These are phyloP conservation scores for Aspergillus felis DNA, from an alignment of 2,329 filamentous ascomycete species.

Conservation along the genomic window DNA sequence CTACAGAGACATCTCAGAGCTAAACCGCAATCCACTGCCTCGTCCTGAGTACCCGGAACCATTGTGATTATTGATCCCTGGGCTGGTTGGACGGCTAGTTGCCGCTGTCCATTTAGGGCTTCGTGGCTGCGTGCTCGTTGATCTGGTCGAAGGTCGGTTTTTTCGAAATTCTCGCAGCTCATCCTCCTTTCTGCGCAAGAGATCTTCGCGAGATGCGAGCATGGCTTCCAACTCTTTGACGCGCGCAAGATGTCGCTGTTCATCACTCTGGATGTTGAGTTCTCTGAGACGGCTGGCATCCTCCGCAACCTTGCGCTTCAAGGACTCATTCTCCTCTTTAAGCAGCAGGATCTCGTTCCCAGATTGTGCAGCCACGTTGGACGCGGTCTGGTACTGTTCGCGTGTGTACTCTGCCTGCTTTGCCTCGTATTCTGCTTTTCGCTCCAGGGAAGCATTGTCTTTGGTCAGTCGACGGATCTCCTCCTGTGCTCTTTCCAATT, in stretches of 20 bases:
- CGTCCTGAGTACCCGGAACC: slow-evolving; percentile 27
- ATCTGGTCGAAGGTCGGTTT: slow-evolving; percentile 40
- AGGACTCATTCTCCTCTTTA: slow-evolving; percentile 32
- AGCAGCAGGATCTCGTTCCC: slow-evolving; percentile 36
- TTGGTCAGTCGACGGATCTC: slow-evolving; percentile 36
- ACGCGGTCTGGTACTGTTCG: slow-evolving; percentile 46
- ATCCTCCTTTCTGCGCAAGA: slow-evolving; percentile 42
- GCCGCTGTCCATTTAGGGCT: slow-evolving; percentile 36
- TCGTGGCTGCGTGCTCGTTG: slow-evolving; percentile 41
- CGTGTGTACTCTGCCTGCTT: slow-evolving; percentile 45
- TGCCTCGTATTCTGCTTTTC: slow-evolving; percentile 38
- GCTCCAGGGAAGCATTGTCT: slow-evolving; percentile 33
- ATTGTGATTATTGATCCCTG: slow-evolving; percentile 33
- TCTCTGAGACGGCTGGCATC: slow-evolving; percentile 38
- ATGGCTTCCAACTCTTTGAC: slow-evolving; percentile 37
- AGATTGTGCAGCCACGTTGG: slow-evolving; percentile 40
- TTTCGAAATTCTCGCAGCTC: slow-evolving; percentile 43
- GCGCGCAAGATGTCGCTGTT: slow-evolving; percentile 32
- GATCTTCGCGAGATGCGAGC: slow-evolving; percentile 33
- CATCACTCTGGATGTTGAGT: slow-evolving; percentile 32
- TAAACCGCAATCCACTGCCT: slow-evolving; percentile 38
- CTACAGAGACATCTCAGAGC: slow-evolving; percentile 33
- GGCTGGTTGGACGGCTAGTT: slow-evolving; percentile 39
- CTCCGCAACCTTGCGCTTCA: slow-evolving; percentile 35
- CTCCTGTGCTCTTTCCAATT: slow-evolving; percentile 39